These are phyloP conservation scores for Camellia oleifera DNA, from an alignment of 179 eudicot genomes.

Conservation along the genomic window DNA sequence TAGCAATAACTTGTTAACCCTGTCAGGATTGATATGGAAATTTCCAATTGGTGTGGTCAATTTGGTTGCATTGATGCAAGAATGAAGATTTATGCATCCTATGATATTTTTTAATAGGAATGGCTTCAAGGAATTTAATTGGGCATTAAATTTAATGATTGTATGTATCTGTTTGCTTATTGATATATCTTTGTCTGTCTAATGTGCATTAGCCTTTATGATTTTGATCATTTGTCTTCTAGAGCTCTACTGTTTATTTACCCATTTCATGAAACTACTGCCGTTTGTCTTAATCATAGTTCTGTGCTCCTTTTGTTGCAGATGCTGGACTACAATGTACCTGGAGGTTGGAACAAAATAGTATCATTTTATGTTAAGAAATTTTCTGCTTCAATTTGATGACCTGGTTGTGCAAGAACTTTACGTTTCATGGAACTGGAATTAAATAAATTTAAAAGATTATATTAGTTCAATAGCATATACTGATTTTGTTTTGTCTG, in stretches of 20 bases:
- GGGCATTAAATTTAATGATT: neutral
- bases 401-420: neutral
- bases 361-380: neutral
- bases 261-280: neutral
- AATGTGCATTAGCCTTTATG: neutral
- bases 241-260: neutral
- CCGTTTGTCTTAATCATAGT: neutral
- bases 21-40: neutral
- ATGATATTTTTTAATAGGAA: neutral
- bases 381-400: neutral
- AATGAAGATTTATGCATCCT: neutral
- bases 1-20: no score
- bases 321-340: conserved; percentile 95
- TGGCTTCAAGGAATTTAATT: neutral
- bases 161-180: neutral
- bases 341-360: conserved; percentile 55
- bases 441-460: neutral
- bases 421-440: neutral
- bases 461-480: neutral
- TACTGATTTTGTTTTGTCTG: conserved; percentile 19
- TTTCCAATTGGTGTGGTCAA: neutral
- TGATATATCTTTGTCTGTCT: neutral
- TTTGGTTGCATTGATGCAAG: neutral
- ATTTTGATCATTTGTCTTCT: neutral
- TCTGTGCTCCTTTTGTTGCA: conserved; percentile 31